Percentiles rank a stretch among this genome's conserved stretches.
Evolutionary conservation across 2,329 filamentous ascomycete genomes (phyloP).

Genomic region (Thielaviopsis ethacetica): DNA sequence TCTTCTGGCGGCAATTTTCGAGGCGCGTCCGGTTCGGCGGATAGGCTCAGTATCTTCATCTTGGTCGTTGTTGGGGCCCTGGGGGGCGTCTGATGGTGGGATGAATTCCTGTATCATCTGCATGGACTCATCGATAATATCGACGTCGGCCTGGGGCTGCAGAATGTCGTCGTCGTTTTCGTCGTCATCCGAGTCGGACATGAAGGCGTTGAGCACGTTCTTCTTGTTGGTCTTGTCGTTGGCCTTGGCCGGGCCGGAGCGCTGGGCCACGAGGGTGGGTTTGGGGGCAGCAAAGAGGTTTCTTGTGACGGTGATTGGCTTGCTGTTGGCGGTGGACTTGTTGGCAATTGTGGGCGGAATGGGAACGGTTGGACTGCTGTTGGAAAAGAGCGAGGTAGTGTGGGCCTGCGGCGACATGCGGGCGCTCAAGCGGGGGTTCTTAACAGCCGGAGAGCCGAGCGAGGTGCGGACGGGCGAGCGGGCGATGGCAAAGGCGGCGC

Average conservation of each 20-base stretch:
- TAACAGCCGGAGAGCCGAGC: constrained; percentile 42
- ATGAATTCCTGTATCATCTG: constrained; percentile 21
- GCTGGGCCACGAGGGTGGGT: constrained; percentile 13
- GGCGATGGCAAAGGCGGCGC: constrained; percentile 29
- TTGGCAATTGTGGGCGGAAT: neutral
- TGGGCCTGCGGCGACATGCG: constrained; percentile 27
- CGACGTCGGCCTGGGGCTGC: constrained; percentile 13
- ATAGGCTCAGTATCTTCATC: constrained; percentile 17
- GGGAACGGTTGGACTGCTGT: neutral
- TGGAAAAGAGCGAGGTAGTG: neutral
- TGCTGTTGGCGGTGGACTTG: neutral
- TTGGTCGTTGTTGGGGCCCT: constrained; percentile 14
- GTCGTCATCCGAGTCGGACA: constrained; percentile 15
- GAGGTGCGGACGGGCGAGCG: constrained; percentile 49
- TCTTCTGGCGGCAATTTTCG: constrained; percentile 7
- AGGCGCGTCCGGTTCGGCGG: constrained; percentile 13
- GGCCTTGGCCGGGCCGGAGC: neutral
- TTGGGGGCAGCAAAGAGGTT: constrained; percentile 33
- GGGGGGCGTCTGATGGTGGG: constrained; percentile 14
- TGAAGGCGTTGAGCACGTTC: neutral
- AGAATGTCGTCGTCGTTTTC: constrained; percentile 16
- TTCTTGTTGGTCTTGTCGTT: neutral
- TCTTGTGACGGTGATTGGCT: constrained; percentile 29
- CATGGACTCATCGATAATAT: constrained; percentile 27
- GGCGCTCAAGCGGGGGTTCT: constrained; percentile 37